Evolutionary conservation across 164 flowering plant genomes (phyloP), one percentile per base, ranked within the genome.

Genomic region (Santalum album): DNA sequence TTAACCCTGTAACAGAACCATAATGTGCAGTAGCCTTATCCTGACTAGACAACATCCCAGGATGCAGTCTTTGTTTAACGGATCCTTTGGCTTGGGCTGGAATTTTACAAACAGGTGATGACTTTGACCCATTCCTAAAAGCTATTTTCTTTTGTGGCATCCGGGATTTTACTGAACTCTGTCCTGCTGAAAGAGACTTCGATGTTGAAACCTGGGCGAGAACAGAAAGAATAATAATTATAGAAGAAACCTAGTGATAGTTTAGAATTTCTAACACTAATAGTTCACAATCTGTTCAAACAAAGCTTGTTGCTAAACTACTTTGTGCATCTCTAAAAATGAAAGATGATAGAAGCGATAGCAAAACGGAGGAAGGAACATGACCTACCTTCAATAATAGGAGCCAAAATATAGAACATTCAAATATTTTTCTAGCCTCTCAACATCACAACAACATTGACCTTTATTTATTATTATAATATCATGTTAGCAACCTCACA

Each of bases 21-120:
- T 86, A 89, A 75, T 92, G 99, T 54, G 92, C 95, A 52, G 92
- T 87, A 27, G 95, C 90, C 49, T 80, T 83, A 66, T 83, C 87
- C 63, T 65, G 88, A 69, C 66, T 78, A n/a, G 95, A 82, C 58
- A 87, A 49, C 83, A 92, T 56, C 62, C 99, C 99, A 36, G 96
- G 96, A 73, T 92, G 99, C 57, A 71, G 54, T 65, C 95, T 78
- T 65, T 80, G 81, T 66, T 63, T 72, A 19, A 58, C 43, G 25
- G 76, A 66, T 53, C 77, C 78, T 70, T 78, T 83, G 22, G 55
- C 55, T 61, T 69, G 77, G 51, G 55, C 49, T 24, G 77, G 59
- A 55, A 61, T 56, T 67, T 61, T 79, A 62, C 61, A 56, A 44
- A 39, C 42, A 39, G 69, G 45, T 26, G 67, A 63, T 42, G 72